Evolutionary conservation across 2,329 filamentous ascomycete species (phyloP).

Genomic region (Capronia coronata): DNA sequence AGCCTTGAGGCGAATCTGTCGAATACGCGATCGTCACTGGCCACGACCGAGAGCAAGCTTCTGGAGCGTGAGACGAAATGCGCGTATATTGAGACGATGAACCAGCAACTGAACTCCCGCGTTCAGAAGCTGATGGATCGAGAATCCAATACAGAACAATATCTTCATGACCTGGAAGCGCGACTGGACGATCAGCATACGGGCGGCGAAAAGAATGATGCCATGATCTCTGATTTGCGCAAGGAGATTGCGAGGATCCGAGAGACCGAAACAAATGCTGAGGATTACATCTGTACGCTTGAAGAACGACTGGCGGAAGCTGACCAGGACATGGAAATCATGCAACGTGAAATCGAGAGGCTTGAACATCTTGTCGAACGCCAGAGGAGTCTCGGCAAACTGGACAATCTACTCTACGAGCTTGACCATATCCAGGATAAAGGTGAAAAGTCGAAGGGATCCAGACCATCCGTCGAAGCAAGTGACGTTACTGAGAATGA

Average conservation of each 20-base stretch:
- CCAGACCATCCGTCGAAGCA: slow-evolving; percentile 29
- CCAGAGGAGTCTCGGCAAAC: slow-evolving; percentile 86
- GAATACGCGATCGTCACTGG: slow-evolving; percentile 74
- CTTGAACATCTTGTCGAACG: slow-evolving; percentile 93
- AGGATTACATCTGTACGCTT: slow-evolving; percentile 95
- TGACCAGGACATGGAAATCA: slow-evolving; percentile 90
- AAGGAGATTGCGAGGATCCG: slow-evolving; percentile 84
- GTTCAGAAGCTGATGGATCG: slow-evolving; percentile 91
- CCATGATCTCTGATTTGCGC: slow-evolving; percentile 76
- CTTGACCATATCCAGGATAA: slow-evolving; percentile 70
- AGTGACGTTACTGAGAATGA: slow-evolving; percentile 36
- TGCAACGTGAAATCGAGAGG: slow-evolving; percentile 93
- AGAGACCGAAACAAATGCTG: slow-evolving; percentile 82
- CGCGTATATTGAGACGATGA: slow-evolving; percentile 87
- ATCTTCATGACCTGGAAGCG: slow-evolving; percentile 82
- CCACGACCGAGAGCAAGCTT: slow-evolving; percentile 75
- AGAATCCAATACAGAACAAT: slow-evolving; percentile 84
- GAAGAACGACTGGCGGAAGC: slow-evolving; percentile 93
- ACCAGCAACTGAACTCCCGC: slow-evolving; percentile 77
- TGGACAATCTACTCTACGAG: slow-evolving; percentile 87
- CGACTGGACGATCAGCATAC: slow-evolving; percentile 85
- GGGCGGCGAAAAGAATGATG: slow-evolving; percentile 86
- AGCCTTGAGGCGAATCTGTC: slow-evolving; percentile 85
- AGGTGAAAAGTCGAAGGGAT: slow-evolving; percentile 35
- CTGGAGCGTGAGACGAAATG: slow-evolving; percentile 92